Conservation (phyloP, 305 asterid species). For the Ruellia speciosa region DNA sequence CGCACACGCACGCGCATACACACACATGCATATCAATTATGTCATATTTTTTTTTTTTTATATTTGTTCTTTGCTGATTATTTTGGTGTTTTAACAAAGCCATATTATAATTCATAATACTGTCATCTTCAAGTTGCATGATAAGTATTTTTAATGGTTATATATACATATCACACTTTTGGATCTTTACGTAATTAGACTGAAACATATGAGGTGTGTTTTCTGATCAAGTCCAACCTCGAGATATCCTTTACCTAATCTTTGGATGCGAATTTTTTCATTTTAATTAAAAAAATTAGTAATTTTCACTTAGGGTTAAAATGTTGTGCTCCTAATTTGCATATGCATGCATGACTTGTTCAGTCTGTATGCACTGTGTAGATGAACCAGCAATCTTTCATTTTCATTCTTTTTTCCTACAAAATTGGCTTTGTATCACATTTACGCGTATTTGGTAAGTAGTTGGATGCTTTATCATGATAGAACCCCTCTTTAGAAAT, state of each 20-base stretch:
- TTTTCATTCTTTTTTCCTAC: neutral
- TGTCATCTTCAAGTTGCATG: neutral
- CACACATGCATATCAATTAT: neutral
- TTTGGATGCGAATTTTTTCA: neutral
- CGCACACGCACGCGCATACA: neutral
- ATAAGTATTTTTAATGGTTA: neutral
- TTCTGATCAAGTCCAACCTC: constrained; percentile 5
- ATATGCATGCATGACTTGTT: neutral
- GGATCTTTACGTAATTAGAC: constrained; percentile 15
- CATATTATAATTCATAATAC: neutral
- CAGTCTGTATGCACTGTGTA: neutral
- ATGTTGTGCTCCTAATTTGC: too few species aligned
- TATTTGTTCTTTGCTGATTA: neutral
- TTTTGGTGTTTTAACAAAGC: neutral
- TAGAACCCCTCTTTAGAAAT: neutral
- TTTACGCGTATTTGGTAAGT: neutral
- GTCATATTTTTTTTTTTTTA: neutral
- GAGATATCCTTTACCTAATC: constrained; percentile 3
- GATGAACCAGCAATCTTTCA: neutral
- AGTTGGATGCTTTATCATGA: constrained; percentile 1
- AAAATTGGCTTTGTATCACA: neutral
- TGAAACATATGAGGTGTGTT: constrained; percentile 12
- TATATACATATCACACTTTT: neutral
- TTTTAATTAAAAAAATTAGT: too few species aligned
- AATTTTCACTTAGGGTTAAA: too few species aligned